phyloP scores from a whole-genome alignment of 192 early-diverging fungal species.

The Cetraspora pellucida region DNA sequence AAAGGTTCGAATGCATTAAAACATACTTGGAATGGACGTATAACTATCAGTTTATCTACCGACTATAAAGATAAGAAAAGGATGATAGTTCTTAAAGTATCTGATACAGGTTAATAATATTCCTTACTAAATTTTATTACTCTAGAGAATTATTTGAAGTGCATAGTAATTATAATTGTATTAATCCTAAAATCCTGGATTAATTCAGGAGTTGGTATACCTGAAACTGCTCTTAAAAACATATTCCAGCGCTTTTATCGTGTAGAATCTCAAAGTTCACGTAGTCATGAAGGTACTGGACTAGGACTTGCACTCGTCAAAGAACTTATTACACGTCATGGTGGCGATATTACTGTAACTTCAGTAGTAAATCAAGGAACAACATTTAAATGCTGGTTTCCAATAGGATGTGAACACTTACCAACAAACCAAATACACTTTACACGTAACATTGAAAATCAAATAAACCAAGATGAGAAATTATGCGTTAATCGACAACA shows the following conservation, averaged over 20 bases:
- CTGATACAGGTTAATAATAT: too few relatives aligned
- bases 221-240: slow-evolving; percentile 43
- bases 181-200: too few relatives aligned
- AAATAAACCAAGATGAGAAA: neutral
- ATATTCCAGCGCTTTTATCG: slow-evolving; percentile 65
- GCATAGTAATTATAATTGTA: too few relatives aligned
- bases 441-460: slow-evolving; percentile 2
- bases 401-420: slow-evolving; percentile 51
- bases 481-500: slow-evolving; percentile 36
- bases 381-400: slow-evolving; percentile 52
- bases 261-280: slow-evolving; percentile 52
- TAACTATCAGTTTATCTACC: slow-evolving; percentile 51
- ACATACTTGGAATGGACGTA: too few relatives aligned
- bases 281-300: slow-evolving; percentile 61
- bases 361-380: slow-evolving; percentile 51
- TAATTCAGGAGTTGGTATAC: slow-evolving; percentile 62
- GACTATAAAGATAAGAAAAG: slow-evolving; percentile 42
- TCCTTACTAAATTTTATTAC: too few relatives aligned
- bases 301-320: slow-evolving; percentile 55
- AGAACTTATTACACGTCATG: slow-evolving; percentile 52
- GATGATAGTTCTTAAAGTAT: slow-evolving; percentile 40
- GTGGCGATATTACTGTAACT: slow-evolving; percentile 46
- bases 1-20: too few relatives aligned
- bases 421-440: slow-evolving; percentile 45
- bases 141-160: too few relatives aligned